These are phyloP conservation scores for Trichoderma brevicompactum DNA, from an alignment of 2,329 filamentous ascomycete species.

Conservation along the genomic window DNA sequence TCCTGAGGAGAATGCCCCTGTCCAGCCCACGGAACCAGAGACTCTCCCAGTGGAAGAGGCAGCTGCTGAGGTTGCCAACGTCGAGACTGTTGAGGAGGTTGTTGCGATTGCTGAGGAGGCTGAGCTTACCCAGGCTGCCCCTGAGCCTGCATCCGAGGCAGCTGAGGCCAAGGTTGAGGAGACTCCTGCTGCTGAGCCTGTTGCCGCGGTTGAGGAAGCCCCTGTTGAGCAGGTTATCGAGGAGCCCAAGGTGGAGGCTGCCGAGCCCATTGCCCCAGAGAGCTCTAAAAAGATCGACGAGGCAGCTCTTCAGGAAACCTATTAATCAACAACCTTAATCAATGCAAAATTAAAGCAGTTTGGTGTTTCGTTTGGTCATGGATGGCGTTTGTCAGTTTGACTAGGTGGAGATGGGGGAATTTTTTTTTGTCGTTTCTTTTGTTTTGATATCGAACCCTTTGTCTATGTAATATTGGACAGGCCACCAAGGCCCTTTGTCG, in stretches of 20 bases:
- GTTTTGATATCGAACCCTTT: slow-evolving; percentile 14
- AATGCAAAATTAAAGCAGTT: slow-evolving; percentile 20
- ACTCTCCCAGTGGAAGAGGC: slow-evolving; percentile 25
- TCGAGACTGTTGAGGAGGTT: slow-evolving; percentile 27
- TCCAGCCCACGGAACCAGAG: slow-evolving; percentile 16
- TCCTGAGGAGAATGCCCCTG: slow-evolving; percentile 12
- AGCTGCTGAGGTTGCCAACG: slow-evolving; percentile 28
- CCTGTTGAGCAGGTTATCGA: slow-evolving; percentile 17
- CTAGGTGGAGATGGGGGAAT: slow-evolving; percentile 8
- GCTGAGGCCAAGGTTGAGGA: slow-evolving; percentile 15
- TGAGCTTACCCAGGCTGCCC: slow-evolving; percentile 21
- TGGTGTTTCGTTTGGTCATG: slow-evolving; percentile 11
- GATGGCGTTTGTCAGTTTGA: slow-evolving; percentile 24
- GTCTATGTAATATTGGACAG: slow-evolving; percentile 27
- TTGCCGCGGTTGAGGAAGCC: not conserved
- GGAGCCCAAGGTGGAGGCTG: slow-evolving; percentile 28
- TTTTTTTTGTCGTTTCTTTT: slow-evolving; percentile 17
- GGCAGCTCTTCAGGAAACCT: not conserved
- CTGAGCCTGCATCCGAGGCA: slow-evolving; percentile 19
- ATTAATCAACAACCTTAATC: slow-evolving; percentile 3
- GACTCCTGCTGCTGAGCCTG: slow-evolving; percentile 1
- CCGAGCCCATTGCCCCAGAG: not conserved
- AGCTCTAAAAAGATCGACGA: not conserved
- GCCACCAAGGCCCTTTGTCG: not conserved
- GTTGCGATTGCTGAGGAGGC: slow-evolving; percentile 26